A percentile compares a stretch with the other conserved stretches of the same genome.
Evolutionary conservation across 1,284 basidiomycete genomes (phyloP).

Genomic region (Cutaneotrichosporon sp.): DNA sequence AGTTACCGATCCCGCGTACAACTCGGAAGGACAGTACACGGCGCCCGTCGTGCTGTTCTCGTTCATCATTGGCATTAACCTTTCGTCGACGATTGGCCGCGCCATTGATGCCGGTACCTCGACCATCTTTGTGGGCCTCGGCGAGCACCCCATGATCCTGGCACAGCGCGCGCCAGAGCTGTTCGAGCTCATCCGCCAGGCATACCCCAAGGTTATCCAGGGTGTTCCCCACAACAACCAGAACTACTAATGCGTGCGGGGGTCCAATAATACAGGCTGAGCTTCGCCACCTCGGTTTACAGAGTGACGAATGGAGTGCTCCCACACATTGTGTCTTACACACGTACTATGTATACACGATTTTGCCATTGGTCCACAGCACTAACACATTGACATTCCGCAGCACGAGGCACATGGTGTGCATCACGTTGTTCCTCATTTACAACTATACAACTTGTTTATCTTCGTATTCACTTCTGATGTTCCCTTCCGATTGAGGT

Average conservation of each 20-base stretch:
- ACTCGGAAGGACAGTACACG: conserved; percentile 66
- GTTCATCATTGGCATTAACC: conserved; percentile 67
- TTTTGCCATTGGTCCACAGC: too few species aligned
- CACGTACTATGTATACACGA: too few species aligned
- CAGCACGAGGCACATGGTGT: too few species aligned
- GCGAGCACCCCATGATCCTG: conserved; percentile 67
- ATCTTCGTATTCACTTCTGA: too few species aligned
- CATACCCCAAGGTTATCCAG: conserved; percentile 48
- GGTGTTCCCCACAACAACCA: conserved; percentile 22
- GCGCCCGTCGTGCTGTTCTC: conserved; percentile 71
- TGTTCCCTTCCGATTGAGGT: too few species aligned
- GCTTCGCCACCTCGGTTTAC: too few species aligned
- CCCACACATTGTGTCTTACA: too few species aligned
- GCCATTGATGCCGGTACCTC: conserved; percentile 59
- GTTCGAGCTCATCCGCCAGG: conserved; percentile 44
- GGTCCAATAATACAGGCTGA: too few species aligned
- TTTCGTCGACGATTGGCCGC: conserved; percentile 32
- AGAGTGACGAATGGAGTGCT: too few species aligned
- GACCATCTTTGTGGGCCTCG: conserved; percentile 78
- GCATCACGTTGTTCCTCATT: too few species aligned
- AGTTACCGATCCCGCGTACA: conserved; percentile 64
- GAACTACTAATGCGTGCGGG: neutral
- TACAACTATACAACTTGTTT: too few species aligned
- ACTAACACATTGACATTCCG: too few species aligned
- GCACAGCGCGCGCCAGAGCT: conserved; percentile 67